Percentiles rank a stretch among this genome's conserved stretches.
These are phyloP conservation scores for Leucocoprinus leucothites DNA, from an alignment of 768 basidiomycete genomes.

Conservation along the genomic window DNA sequence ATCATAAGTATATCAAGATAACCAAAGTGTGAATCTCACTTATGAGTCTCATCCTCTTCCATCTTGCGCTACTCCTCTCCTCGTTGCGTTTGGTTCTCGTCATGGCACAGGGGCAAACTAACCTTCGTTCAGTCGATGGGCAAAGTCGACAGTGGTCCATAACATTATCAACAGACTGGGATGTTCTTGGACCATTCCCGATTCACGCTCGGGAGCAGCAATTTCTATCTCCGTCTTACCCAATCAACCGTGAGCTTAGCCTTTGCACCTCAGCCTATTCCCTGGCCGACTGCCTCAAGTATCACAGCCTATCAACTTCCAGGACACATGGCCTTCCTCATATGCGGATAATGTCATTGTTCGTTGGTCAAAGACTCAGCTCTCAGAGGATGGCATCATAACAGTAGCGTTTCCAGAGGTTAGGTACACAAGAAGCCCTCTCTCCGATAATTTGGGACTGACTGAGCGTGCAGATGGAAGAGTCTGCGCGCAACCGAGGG, in stretches of 20 bases:
- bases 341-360: constrained; percentile 61
- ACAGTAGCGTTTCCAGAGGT: constrained; percentile 63
- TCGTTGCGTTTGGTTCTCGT: background rate
- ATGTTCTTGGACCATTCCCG: constrained; percentile 80
- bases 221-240: constrained; percentile 74
- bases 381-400: constrained; percentile 44
- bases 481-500: constrained; percentile 74
- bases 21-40: background rate
- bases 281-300: constrained; percentile 32
- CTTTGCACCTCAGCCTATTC: background rate
- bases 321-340: constrained; percentile 59
- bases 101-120: background rate
- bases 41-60: background rate
- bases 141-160: constrained; percentile 19
- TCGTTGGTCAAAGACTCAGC: constrained; percentile 48
- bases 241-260: constrained; percentile 51
- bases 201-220: constrained; percentile 84
- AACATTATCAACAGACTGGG: constrained; percentile 30
- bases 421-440: constrained; percentile 32
- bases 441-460: background rate
- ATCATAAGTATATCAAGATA: too few relatives aligned
- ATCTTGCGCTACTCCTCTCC: background rate
- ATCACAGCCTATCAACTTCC: constrained; percentile 46
- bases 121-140: background rate
- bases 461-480: constrained; percentile 53